Evolutionary conservation across 2,329 filamentous ascomycete genomes (phyloP), one percentile per base, ranked within the genome.

Genomic region (Botrytis pseudocinerea): DNA sequence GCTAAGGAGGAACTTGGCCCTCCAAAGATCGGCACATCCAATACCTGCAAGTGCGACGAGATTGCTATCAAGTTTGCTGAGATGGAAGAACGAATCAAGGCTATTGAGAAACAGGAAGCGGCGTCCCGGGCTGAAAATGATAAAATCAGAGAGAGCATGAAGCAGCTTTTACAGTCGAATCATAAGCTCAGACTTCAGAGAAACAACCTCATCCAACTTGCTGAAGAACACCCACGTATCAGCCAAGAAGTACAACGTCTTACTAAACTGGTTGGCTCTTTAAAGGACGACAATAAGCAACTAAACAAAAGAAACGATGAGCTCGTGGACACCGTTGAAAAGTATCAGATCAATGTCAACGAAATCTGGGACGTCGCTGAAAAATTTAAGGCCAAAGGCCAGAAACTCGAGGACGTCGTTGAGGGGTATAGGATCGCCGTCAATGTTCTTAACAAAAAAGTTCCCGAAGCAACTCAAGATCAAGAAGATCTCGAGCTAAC

Each of bases 381-480:
- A 5, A 35, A 35, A 35, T 7, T 35, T 35, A 7, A 35, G 35
- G 35, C 35, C 35, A 6, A 35, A 35, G 35, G 0, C 35, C 35
- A 35, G 35, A 35, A 35, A 35, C 6, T 51, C 25, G 2, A 5
- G 4, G 4, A 51, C 1, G 4, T 4, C 10, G 1, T n/a, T 16
- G 12, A 7, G 0, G 42, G 4, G 3, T 54, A 16, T n/a, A 2
- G 4, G 14, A 3, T 0, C 25, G 48, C 25, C 12, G 4, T 54
- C 25, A 0, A 54, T n/a, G 2, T n/a, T n/a, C 2, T 54, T 5
- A 54, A 54, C 14, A 3, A 1, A 7, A 10, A 7, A 7, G 12
- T n/a, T 54, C 48, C 48, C 7, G 0, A 0, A 10, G 3, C 1
- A 12, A 54, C 48, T 1, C 2, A 25, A 14, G 48, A 54, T 54